A percentile compares a stretch with the other conserved stretches of the same genome.
These are phyloP conservation scores for Pestalotiopsis sp. DNA, from an alignment of 2,329 filamentous ascomycete genomes.

Conservation along the genomic window DNA sequence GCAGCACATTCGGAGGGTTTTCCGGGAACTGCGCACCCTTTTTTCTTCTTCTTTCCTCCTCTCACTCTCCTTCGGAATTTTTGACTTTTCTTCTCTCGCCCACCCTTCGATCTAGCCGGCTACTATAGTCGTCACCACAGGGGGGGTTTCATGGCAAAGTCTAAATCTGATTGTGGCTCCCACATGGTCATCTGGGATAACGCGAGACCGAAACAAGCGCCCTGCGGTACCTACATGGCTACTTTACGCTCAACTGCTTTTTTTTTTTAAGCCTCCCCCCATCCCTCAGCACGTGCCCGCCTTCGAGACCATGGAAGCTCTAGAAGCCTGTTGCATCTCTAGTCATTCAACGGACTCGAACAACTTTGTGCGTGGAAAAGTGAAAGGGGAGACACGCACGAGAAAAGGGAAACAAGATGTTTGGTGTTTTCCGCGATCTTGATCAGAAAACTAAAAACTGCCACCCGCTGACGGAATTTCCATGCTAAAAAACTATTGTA, in stretches of 20 bases:
- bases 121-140: background rate
- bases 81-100: background rate
- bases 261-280: background rate
- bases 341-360: background rate
- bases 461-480: background rate
- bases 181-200: conserved; percentile 10
- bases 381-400: background rate
- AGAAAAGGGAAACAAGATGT: background rate
- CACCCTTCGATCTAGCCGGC: background rate
- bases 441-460: background rate
- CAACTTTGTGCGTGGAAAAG: background rate
- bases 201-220: background rate
- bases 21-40: background rate
- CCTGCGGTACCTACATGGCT: background rate
- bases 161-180: conserved; percentile 12
- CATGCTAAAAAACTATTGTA: background rate
- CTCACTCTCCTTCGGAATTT: too few species aligned
- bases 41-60: background rate
- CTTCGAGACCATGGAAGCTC: conserved; percentile 9
- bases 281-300: background rate
- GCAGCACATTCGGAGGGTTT: background rate
- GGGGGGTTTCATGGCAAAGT: conserved; percentile 10
- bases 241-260: background rate
- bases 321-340: conserved; percentile 12
- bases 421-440: background rate